These are phyloP conservation scores for Candida sp. DNA, from an alignment of 1,139 yeast genomes.

Conservation along the genomic window DNA sequence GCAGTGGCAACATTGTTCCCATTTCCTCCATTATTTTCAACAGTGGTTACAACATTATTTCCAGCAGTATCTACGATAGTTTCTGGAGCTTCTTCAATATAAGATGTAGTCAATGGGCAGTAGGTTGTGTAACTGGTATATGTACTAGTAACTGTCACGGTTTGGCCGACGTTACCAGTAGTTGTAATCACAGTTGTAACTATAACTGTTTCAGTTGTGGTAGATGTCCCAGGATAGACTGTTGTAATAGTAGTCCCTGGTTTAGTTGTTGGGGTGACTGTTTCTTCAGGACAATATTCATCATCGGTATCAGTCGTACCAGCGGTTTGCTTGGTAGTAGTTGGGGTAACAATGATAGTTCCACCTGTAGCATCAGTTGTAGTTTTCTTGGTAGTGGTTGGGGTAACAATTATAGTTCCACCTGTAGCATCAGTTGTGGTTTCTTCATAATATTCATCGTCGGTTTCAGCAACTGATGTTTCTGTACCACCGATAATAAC, in stretches of 20 bases:
- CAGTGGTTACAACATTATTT: no score
- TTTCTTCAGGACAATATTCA: slow-evolving; percentile 6
- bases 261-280: background rate
- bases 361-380: slow-evolving; percentile 3
- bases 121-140: slow-evolving; percentile 9
- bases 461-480: slow-evolving; percentile 4
- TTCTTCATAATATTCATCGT: slow-evolving; percentile 3
- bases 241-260: slow-evolving; percentile 1
- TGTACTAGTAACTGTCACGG: slow-evolving; percentile 9
- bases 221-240: background rate
- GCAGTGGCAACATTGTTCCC: slow-evolving; percentile 5
- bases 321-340: background rate
- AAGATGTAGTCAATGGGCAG: slow-evolving; percentile 5
- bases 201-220: background rate
- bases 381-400: slow-evolving; percentile 6
- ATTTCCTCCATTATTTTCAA: no score
- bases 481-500: slow-evolving; percentile 8
- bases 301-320: slow-evolving; percentile 3
- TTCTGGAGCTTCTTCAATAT: background rate
- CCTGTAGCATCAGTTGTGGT: slow-evolving; percentile 4
- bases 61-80: no score
- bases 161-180: slow-evolving; percentile 7
- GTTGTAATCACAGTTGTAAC: slow-evolving; percentile 4
- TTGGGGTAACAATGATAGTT: background rate
- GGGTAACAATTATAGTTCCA: slow-evolving; percentile 3